Evolutionary conservation across 768 basidiomycete genomes (phyloP).

Genomic region (Fibroporia radiculosa): DNA sequence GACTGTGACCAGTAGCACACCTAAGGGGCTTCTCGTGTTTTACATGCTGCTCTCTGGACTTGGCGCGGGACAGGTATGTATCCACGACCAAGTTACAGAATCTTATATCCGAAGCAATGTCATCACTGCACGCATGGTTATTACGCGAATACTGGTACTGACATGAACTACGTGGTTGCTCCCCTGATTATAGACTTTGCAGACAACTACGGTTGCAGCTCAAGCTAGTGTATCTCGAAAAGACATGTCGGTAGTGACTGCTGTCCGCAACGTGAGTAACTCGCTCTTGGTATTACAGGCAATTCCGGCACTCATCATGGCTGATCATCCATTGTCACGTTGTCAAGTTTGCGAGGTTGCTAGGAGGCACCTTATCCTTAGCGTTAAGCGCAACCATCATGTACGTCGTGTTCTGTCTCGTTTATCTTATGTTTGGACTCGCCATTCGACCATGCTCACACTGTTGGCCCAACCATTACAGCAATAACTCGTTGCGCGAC

Average conservation of each 20-base stretch:
- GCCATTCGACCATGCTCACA: too few species aligned
- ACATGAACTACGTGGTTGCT: too few species aligned
- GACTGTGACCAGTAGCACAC: constrained; percentile 43
- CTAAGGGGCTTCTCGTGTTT: constrained; percentile 44
- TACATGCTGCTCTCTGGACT: constrained; percentile 22
- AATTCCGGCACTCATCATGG: too few species aligned
- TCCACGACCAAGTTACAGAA: too few species aligned
- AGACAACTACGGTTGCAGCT: constrained; percentile 62
- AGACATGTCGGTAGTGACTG: constrained; percentile 76
- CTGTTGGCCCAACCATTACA: constrained; percentile 5
- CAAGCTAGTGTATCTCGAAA: constrained; percentile 63
- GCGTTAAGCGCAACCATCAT: constrained; percentile 56
- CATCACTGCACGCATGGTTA: too few species aligned
- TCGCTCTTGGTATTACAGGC: too few species aligned
- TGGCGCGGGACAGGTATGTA: constrained; percentile 21
- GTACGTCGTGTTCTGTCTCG: constrained; percentile 19
- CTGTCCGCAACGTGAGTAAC: constrained; percentile 44
- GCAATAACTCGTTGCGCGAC: constrained; percentile 40
- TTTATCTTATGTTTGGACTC: background rate
- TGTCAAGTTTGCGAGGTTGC: constrained; percentile 52
- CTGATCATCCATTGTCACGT: background rate
- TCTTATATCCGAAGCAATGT: too few species aligned
- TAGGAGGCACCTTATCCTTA: constrained; percentile 64
- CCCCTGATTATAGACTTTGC: constrained; percentile 36
- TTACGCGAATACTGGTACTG: too few species aligned